These are phyloP conservation scores for Colletotrichum endophyticum DNA, from an alignment of 2,329 filamentous ascomycete genomes.

Conservation along the genomic window DNA sequence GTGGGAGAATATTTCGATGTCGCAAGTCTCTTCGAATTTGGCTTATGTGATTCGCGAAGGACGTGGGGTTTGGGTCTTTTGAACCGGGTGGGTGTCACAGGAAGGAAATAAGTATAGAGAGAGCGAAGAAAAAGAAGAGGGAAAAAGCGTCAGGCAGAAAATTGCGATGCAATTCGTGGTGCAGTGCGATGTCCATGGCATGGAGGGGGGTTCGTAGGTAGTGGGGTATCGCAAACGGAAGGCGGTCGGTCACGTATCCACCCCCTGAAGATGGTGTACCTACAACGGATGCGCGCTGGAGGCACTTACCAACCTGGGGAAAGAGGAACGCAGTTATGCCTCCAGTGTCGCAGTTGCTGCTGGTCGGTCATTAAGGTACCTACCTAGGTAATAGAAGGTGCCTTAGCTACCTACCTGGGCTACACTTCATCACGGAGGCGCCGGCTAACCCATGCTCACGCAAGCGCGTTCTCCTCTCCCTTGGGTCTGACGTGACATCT, in stretches of 20 bases:
- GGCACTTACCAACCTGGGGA: not conserved
- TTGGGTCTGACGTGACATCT: not conserved
- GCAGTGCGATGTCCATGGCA: not conserved
- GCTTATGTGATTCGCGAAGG: not conserved
- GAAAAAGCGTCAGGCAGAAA: not conserved
- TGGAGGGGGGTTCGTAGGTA: not conserved
- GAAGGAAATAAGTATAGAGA: not conserved
- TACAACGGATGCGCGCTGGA: not conserved
- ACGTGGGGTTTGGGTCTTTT: not conserved
- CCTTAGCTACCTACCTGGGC: not conserved
- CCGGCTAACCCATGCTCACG: not conserved
- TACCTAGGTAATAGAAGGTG: not conserved
- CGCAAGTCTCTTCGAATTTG: not conserved
- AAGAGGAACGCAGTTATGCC: not conserved
- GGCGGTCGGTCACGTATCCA: conserved; percentile 18
- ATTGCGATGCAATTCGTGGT: not conserved
- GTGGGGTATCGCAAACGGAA: not conserved
- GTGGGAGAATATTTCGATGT: not conserved
- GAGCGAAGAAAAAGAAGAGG: not conserved
- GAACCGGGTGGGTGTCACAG: not conserved
- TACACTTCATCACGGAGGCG: not conserved
- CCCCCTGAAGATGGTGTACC: not conserved
- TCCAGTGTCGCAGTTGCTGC: not conserved
- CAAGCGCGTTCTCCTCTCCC: not conserved
- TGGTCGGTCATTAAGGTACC: not conserved